Conservation (phyloP, 2,329 filamentous ascomycete genomes). For the Fusarium coicis region DNA sequence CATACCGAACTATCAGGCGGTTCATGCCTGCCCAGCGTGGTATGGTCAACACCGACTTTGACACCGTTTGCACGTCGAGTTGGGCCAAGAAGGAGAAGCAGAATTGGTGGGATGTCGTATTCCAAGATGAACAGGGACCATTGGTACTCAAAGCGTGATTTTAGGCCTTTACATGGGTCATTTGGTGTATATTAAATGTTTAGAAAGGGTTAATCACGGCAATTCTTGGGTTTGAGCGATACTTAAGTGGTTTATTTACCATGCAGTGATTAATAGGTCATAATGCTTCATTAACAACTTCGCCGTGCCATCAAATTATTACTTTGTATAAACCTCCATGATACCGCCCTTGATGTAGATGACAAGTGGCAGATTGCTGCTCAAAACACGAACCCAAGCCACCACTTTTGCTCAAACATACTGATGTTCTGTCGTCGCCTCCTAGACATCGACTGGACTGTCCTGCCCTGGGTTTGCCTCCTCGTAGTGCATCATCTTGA, state of each 20-base stretch:
- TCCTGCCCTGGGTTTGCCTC: slow-evolving; percentile 57
- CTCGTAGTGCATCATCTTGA: slow-evolving; percentile 60
- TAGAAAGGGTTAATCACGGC: neutral
- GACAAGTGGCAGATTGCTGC: neutral
- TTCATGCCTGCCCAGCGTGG: neutral
- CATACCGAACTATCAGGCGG: slow-evolving; percentile 22
- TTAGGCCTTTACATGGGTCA: neutral
- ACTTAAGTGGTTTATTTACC: neutral
- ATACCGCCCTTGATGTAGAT: neutral
- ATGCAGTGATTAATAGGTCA: neutral
- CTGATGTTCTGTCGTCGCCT: neutral
- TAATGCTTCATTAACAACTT: neutral
- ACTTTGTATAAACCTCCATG: too few species aligned
- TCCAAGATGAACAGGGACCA: slow-evolving; percentile 14
- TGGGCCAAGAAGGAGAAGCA: slow-evolving; percentile 26
- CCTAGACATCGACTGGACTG: slow-evolving; percentile 20
- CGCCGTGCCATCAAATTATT: too few species aligned
- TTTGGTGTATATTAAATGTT: neutral
- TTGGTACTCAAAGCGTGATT: slow-evolving; percentile 11
- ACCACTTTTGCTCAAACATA: neutral
- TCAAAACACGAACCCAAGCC: neutral
- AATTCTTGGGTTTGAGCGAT: neutral
- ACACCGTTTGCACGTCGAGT: slow-evolving; percentile 5
- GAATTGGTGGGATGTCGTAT: slow-evolving; percentile 24
- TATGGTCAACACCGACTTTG: slow-evolving; percentile 8